phyloP scores from a whole-genome alignment of 1,284 basidiomycete species.

The Sanghuangporus weigelae region DNA sequence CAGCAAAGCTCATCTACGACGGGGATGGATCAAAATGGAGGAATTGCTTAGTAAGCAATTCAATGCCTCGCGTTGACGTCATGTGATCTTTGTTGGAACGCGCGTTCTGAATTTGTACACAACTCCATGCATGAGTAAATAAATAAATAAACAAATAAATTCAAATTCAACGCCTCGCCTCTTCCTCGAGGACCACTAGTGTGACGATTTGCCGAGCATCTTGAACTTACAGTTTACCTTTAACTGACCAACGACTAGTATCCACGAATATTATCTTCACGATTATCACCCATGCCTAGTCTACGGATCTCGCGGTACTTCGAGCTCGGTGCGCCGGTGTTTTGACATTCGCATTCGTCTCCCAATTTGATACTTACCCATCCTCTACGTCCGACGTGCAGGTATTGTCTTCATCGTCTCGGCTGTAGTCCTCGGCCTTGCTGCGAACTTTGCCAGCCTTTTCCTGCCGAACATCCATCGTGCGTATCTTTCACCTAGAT shows the following conservation, averaged over 20 bases:
- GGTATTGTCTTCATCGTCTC: conserved; percentile 55
- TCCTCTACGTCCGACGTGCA: conserved; percentile 24
- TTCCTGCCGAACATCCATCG: conserved; percentile 62
- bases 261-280: not conserved
- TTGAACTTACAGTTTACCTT: not conserved
- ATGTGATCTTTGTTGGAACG: not conserved
- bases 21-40: not conserved
- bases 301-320: conserved; percentile 5
- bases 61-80: not conserved
- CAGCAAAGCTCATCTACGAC: not conserved
- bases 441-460: conserved; percentile 56
- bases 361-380: not conserved
- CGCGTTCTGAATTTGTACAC: not conserved
- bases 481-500: conserved; percentile 28
- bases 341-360: no score
- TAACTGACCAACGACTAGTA: not conserved
- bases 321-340: not conserved
- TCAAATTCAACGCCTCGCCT: not conserved
- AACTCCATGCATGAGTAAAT: not conserved
- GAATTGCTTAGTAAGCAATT: not conserved
- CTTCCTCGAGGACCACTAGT: not conserved
- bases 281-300: not conserved
- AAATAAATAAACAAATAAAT: not conserved
- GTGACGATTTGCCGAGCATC: not conserved
- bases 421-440: conserved; percentile 61